A percentile compares a stretch with the other conserved stretches of the same genome.
Conservation (phyloP, 805 yeast genomes). For the Tetrapisispora pingtungensis region DNA sequence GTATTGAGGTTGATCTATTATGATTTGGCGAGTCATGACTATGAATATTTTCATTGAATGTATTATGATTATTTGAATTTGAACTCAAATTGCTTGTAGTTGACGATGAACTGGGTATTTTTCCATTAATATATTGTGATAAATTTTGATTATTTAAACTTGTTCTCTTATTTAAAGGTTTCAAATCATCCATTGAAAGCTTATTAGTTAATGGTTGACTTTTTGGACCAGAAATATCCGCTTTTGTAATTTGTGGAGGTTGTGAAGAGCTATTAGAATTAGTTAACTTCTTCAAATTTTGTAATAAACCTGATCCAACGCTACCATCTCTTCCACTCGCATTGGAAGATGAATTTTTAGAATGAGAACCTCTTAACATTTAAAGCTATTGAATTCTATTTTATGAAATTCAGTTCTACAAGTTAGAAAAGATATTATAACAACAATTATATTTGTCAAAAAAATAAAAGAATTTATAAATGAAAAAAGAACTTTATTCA, state of each 20-base stretch:
- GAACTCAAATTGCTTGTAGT: constrained; percentile 1
- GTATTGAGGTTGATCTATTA: constrained; percentile 15
- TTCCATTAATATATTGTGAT: constrained; percentile 21
- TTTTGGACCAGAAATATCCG: constrained; percentile 3
- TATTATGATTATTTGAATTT: not conserved
- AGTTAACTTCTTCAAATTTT: constrained; percentile 23
- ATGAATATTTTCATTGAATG: constrained; percentile 2
- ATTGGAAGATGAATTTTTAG: constrained; percentile 9
- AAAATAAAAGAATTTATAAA: too few species aligned
- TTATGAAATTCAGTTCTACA: too few species aligned
- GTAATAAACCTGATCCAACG: constrained; percentile 14
- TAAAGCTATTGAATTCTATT: too few species aligned
- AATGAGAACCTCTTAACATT: constrained; percentile 7
- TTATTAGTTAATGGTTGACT: constrained; percentile 7
- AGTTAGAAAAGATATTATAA: too few species aligned
- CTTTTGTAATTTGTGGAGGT: not conserved
- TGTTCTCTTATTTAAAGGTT: constrained; percentile 22
- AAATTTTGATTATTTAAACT: constrained; percentile 23
- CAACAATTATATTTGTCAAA: too few species aligned
- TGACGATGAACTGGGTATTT: not conserved
- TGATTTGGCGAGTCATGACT: constrained; percentile 4
- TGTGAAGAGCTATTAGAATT: constrained; percentile 6
- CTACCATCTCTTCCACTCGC: constrained; percentile 9
- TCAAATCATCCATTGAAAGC: constrained; percentile 9
- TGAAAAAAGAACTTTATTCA: too few species aligned